phyloP scores from a whole-genome alignment of 495 filamentous ascomycete genomes.

The Talaromyces ruber region DNA sequence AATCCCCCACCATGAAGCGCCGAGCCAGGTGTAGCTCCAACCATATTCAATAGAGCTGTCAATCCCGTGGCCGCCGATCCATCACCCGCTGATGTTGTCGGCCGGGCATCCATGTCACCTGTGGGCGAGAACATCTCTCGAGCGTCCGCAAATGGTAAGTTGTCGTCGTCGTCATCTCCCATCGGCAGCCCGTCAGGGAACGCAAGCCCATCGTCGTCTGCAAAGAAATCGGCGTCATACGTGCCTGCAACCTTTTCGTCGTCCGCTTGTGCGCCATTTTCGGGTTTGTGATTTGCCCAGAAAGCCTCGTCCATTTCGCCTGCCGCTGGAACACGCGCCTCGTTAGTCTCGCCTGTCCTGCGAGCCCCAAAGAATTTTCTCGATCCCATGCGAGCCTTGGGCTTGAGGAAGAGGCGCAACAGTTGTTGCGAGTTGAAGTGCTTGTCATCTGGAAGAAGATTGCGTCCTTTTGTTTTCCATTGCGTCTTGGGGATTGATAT shows the following conservation, averaged over 20 bases:
- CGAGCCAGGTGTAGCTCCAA: conserved; percentile 34
- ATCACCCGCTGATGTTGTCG: conserved; percentile 29
- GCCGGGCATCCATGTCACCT: conserved; percentile 30
- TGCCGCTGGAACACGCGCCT: conserved; percentile 47
- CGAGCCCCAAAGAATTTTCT: conserved; percentile 37
- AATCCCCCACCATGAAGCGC: conserved; percentile 49
- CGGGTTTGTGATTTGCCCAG: conserved; percentile 71
- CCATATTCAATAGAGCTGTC: conserved; percentile 32
- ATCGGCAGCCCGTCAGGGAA: conserved; percentile 55
- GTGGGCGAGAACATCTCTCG: conserved; percentile 80
- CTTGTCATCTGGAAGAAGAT: conserved; percentile 94
- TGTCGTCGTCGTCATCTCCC: conserved; percentile 65
- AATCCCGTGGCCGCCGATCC: conserved; percentile 27
- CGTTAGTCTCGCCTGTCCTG: conserved; percentile 29
- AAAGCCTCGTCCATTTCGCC: conserved; percentile 86
- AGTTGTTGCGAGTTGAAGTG: conserved; percentile 94
- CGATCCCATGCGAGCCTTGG: conserved; percentile 67
- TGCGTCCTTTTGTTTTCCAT: conserved; percentile 87
- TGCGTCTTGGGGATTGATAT: conserved; percentile 86
- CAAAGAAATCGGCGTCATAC: conserved; percentile 97
- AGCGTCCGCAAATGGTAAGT: conserved; percentile 82
- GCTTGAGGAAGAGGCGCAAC: conserved; percentile 86
- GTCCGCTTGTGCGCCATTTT: conserved; percentile 42
- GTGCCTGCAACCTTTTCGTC: conserved; percentile 51
- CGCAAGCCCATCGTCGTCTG: conserved; percentile 86